Conservation (phyloP, 2,329 filamentous ascomycete genomes). For the Calonectria multiphialidica region DNA sequence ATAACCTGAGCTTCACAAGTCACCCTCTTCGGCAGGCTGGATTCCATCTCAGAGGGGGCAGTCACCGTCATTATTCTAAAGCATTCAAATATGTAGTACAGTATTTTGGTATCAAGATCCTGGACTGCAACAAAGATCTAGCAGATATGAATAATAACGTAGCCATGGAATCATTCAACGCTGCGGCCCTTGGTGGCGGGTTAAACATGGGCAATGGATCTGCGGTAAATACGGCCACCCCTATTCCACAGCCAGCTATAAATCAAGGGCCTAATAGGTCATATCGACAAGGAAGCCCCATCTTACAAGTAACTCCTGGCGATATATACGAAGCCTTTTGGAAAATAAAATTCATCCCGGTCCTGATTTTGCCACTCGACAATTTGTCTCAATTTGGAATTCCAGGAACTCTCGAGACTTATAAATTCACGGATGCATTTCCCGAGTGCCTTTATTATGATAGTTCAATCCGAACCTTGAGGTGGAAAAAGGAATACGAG, state of each 20-base stretch:
- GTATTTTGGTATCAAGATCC: slow-evolving; percentile 17
- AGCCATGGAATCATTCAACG: too few relatives aligned
- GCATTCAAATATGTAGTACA: not conserved
- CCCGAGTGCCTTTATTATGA: slow-evolving; percentile 14
- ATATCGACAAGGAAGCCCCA: not conserved
- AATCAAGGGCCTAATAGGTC: too few relatives aligned
- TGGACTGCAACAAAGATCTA: not conserved
- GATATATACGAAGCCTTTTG: slow-evolving; percentile 16
- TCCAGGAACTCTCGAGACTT: not conserved
- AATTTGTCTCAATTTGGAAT: not conserved
- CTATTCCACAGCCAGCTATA: too few relatives aligned
- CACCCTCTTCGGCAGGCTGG: not conserved
- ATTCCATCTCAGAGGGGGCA: not conserved
- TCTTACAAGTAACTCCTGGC: slow-evolving; percentile 8
- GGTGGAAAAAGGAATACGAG: not conserved
- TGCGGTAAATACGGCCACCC: too few relatives aligned
- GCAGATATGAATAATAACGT: slow-evolving; percentile 1
- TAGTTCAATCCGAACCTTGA: not conserved
- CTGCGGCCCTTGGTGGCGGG: too few relatives aligned
- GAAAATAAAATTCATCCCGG: not conserved
- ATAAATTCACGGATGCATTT: not conserved
- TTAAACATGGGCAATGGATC: too few relatives aligned
- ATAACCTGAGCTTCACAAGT: not conserved
- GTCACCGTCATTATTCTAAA: not conserved
- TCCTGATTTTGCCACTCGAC: not conserved